phyloP scores from a whole-genome alignment of 2,329 filamentous ascomycete genomes.

The Pestalotiopsis sp. region DNA sequence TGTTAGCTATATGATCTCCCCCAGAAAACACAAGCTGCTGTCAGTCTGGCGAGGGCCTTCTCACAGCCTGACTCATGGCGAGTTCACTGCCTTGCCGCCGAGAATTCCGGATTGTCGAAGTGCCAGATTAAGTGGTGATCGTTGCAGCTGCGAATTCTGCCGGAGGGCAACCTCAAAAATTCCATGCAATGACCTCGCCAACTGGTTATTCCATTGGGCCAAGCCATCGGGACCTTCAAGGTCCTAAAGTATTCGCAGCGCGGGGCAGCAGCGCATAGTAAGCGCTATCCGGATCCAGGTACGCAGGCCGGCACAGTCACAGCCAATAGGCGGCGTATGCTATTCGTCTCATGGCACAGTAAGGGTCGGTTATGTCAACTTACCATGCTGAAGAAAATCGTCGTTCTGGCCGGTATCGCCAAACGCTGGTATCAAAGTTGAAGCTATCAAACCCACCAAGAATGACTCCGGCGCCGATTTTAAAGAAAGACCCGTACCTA shows the following conservation, averaged over 20 bases:
- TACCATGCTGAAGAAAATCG: neutral
- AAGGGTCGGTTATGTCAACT: neutral
- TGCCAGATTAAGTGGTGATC: neutral
- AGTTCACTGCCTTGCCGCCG: slow-evolving; percentile 1
- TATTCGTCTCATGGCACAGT: neutral
- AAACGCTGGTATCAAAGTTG: neutral
- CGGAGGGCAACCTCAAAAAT: neutral
- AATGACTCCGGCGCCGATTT: neutral
- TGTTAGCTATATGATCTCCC: slow-evolving; percentile 6
- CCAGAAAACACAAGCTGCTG: neutral
- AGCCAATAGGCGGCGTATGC: neutral
- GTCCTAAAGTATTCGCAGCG: slow-evolving; percentile 2
- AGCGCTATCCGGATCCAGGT: neutral
- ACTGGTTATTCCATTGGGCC: neutral
- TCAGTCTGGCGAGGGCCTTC: slow-evolving; percentile 8
- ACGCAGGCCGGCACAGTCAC: neutral
- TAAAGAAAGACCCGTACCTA: slow-evolving; percentile 1
- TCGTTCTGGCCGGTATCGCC: neutral
- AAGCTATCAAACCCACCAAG: slow-evolving; percentile 1
- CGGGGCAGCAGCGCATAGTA: slow-evolving; percentile 3
- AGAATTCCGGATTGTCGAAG: neutral
- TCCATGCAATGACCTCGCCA: neutral
- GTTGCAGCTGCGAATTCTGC: neutral
- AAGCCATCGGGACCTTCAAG: neutral
- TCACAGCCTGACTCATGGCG: slow-evolving; percentile 28